A percentile compares a stretch with the other conserved stretches of the same genome.
Conservation (phyloP, 2,329 filamentous ascomycete species). For the Xylaria sp. region DNA sequence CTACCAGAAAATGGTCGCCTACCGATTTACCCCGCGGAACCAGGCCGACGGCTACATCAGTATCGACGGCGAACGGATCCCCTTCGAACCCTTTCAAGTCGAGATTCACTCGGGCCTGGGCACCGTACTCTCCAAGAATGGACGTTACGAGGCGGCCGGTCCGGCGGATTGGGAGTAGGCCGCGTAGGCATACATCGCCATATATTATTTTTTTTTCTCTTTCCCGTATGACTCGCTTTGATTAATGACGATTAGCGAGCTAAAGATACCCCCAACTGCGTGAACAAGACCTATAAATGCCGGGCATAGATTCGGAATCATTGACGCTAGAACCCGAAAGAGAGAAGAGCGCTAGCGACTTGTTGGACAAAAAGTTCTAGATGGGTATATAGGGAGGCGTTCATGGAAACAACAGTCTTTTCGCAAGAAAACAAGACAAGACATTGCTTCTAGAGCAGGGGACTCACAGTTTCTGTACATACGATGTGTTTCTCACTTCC, state of each 20-base stretch:
- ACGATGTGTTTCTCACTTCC: not conserved
- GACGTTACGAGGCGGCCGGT: slow-evolving; percentile 62
- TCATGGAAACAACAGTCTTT: not conserved
- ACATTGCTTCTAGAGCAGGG: not conserved
- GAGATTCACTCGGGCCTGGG: slow-evolving; percentile 81
- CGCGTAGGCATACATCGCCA: slow-evolving; percentile 6
- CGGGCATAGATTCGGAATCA: not conserved
- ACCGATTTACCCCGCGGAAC: slow-evolving; percentile 72
- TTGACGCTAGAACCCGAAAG: not conserved
- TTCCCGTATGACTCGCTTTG: not conserved
- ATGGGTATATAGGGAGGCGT: not conserved
- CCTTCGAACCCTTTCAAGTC: slow-evolving; percentile 85
- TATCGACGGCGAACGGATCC: slow-evolving; percentile 84
- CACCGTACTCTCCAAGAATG: slow-evolving; percentile 74
- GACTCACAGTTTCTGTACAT: not conserved
- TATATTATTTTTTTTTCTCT: slow-evolving; percentile 2
- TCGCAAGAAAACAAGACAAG: not conserved
- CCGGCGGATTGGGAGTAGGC: slow-evolving; percentile 45
- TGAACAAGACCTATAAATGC: not conserved
- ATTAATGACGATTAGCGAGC: slow-evolving; percentile 7
- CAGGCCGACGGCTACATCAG: slow-evolving; percentile 77
- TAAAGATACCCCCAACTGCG: slow-evolving; percentile 15
- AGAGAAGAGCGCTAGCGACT: not conserved
- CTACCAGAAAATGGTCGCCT: slow-evolving; percentile 83
- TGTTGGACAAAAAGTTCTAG: not conserved